Percentiles rank a stretch among this genome's conserved stretches.
phyloP scores from a whole-genome alignment of 768 basidiomycete genomes.

The Hysterangium stoloniferum region DNA sequence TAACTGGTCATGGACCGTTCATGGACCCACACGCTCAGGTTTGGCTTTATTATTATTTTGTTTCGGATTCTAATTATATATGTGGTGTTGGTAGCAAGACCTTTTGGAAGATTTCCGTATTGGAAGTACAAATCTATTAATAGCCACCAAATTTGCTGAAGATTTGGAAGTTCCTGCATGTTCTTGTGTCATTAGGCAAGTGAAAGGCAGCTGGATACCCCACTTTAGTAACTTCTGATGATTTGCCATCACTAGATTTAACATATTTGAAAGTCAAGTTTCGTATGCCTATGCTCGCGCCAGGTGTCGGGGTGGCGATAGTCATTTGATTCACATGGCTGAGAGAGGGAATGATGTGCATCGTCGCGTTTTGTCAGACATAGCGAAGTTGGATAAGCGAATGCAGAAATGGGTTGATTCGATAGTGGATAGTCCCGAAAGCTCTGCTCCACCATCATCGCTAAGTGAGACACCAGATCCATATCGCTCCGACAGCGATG shows the following conservation, averaged over 20 bases:
- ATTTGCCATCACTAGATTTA: slow-evolving; percentile 35
- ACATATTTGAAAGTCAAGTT: slow-evolving; percentile 54
- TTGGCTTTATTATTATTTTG: slow-evolving; percentile 9
- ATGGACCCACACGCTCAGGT: slow-evolving; percentile 29
- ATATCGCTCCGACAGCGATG: slow-evolving; percentile 44
- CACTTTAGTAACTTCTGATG: not conserved
- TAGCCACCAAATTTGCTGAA: slow-evolving; percentile 51
- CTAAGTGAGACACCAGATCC: slow-evolving; percentile 33
- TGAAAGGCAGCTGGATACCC: slow-evolving; percentile 14
- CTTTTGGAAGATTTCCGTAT: slow-evolving; percentile 40
- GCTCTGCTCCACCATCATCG: slow-evolving; percentile 38
- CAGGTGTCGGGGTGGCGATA: slow-evolving; percentile 36
- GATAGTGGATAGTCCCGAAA: slow-evolving; percentile 29
- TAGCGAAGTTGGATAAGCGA: slow-evolving; percentile 31
- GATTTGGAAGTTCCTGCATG: slow-evolving; percentile 53
- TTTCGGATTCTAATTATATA: not conserved
- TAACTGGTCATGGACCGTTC: slow-evolving; percentile 32
- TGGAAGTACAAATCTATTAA: slow-evolving; percentile 56
- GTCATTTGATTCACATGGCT: slow-evolving; percentile 55
- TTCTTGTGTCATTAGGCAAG: slow-evolving; percentile 54
- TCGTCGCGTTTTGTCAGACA: slow-evolving; percentile 40
- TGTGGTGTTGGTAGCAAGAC: slow-evolving; percentile 31
- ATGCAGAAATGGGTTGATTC: slow-evolving; percentile 45
- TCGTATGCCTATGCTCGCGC: slow-evolving; percentile 50
- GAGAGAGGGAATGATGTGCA: slow-evolving; percentile 52